These are phyloP conservation scores for Calonectria honghensis DNA, from an alignment of 2,329 filamentous ascomycete genomes.

Conservation along the genomic window DNA sequence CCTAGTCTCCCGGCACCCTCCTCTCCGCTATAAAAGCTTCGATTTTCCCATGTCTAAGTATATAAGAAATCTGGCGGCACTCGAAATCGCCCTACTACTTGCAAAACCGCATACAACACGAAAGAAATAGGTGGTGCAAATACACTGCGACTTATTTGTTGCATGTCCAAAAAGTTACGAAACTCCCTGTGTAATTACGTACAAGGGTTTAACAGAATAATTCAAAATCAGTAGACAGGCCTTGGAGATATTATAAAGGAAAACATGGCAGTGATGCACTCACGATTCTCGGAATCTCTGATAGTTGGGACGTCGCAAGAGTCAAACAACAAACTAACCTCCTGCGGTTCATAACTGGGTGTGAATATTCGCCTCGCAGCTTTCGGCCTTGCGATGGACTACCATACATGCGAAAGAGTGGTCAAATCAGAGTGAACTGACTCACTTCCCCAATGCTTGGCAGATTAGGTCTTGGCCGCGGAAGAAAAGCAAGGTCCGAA, in stretches of 20 bases:
- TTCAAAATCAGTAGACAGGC: not conserved
- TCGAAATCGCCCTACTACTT: not conserved
- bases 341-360: not conserved
- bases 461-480: not conserved
- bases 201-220: not conserved
- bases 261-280: no score
- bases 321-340: not conserved
- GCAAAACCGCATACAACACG: not conserved
- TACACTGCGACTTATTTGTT: not conserved
- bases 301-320: not conserved
- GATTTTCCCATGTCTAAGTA: not conserved
- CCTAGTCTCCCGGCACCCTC: not conserved
- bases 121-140: not conserved
- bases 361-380: not conserved
- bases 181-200: not conserved
- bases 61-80: not conserved
- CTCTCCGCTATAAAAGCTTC: not conserved
- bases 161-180: not conserved
- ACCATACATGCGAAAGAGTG: not conserved
- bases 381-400: accelerated
- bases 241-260: not conserved
- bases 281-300: not conserved
- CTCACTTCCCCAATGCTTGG: not conserved
- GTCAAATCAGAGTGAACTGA: not conserved
- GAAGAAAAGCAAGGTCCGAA: not conserved